These are phyloP conservation scores for Isoetes taiwanensis DNA, from an alignment of 75 land plant genomes.

Conservation along the genomic window DNA sequence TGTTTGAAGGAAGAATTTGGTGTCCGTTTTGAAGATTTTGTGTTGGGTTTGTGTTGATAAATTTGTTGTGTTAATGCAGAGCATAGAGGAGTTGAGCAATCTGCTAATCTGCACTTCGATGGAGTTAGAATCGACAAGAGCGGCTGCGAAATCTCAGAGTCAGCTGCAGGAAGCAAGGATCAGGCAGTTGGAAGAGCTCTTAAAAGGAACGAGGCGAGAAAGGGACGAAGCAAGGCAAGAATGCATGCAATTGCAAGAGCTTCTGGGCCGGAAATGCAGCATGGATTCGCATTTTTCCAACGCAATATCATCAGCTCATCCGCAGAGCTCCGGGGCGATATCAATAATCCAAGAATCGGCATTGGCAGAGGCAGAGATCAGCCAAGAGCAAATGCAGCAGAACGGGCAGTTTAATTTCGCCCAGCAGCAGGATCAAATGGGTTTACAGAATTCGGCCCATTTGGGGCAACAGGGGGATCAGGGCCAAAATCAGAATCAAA, in stretches of 20 bases:
- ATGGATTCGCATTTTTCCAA: no score
- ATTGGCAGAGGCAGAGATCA: not conserved
- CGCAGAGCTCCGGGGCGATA: constrained; percentile 10
- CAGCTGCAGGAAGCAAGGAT: constrained; percentile 31
- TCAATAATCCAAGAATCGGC: constrained; percentile 9
- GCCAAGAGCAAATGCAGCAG: no score
- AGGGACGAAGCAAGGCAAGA: constrained; percentile 65
- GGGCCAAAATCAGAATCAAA: no score
- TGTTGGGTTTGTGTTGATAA: no score
- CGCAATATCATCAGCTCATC: no score
- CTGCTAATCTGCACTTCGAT: constrained; percentile 27
- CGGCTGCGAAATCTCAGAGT: constrained; percentile 32
- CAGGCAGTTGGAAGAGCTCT: constrained; percentile 31
- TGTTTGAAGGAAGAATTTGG: no score
- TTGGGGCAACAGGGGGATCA: no score
- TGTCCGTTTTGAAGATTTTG: no score
- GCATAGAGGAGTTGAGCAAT: constrained; percentile 40
- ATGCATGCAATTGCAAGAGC: constrained; percentile 37
- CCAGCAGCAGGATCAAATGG: no score
- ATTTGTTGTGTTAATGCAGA: constrained; percentile 36
- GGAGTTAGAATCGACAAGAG: constrained; percentile 40
- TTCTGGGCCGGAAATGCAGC: no score
- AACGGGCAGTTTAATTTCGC: no score
- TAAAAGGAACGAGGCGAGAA: constrained; percentile 29
- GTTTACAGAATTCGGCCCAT: no score